A percentile compares a stretch with the other conserved stretches of the same genome.
Conservation (phyloP, 495 filamentous ascomycete genomes). For the Penicillium macrosclerotiorum region DNA sequence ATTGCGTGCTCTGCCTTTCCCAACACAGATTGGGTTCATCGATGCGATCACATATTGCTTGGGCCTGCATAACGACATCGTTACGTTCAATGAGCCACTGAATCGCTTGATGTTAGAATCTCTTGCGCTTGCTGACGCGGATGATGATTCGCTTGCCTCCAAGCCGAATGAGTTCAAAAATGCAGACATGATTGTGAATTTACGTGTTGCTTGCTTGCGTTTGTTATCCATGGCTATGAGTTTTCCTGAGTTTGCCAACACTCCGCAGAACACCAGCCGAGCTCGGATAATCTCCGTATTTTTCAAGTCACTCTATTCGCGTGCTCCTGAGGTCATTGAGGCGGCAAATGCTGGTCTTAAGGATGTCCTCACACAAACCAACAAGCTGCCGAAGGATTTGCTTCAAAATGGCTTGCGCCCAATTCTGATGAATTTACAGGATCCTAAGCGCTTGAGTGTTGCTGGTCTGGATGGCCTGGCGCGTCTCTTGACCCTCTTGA, state of each 20-base stretch:
- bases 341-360: constrained; percentile 87
- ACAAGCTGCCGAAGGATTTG: constrained; percentile 92
- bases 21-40: constrained; percentile 94
- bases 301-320: constrained; percentile 95
- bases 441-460: constrained; percentile 85
- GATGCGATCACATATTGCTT: constrained; percentile 95
- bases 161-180: constrained; percentile 89
- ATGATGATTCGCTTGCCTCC: constrained; percentile 79
- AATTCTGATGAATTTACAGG: constrained; percentile 92
- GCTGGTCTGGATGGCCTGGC: constrained; percentile 90
- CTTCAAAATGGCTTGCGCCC: constrained; percentile 91
- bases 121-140: constrained; percentile 86
- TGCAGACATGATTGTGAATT: constrained; percentile 81
- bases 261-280: constrained; percentile 67
- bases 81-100: constrained; percentile 85
- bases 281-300: constrained; percentile 89
- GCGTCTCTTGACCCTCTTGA: constrained; percentile 81
- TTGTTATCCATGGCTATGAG: constrained; percentile 89
- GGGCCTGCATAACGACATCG: constrained; percentile 77
- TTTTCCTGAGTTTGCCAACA: constrained; percentile 80
- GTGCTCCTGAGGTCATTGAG: constrained; percentile 86
- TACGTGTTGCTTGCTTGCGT: constrained; percentile 92
- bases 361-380: constrained; percentile 79
- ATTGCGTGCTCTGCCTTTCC: constrained; percentile 83
- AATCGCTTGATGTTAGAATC: constrained; percentile 90